These are phyloP conservation scores for Hymenoscyphus repandus DNA, from an alignment of 2,329 filamentous ascomycete species.

Conservation along the genomic window DNA sequence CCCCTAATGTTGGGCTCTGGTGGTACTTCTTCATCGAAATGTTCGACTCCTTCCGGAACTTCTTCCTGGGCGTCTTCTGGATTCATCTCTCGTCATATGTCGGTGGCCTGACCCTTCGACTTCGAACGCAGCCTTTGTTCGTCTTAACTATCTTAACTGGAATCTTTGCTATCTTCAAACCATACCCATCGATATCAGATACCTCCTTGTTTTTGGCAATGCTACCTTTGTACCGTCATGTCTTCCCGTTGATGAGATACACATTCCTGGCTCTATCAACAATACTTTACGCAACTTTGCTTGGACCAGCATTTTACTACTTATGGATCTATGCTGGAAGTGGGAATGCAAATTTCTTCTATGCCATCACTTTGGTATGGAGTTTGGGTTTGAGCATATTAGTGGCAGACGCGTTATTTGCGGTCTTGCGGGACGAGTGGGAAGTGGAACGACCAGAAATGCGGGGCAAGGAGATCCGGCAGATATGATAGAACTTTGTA, in stretches of 20 bases:
- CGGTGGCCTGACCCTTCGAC: constrained; percentile 73
- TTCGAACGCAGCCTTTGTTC: constrained; percentile 81
- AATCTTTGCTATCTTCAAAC: constrained; percentile 92
- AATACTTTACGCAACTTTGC: constrained; percentile 78
- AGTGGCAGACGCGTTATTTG: constrained; percentile 82
- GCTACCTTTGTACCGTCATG: constrained; percentile 80
- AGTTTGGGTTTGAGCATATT: constrained; percentile 83
- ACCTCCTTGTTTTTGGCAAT: constrained; percentile 79
- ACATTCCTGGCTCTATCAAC: constrained; percentile 80
- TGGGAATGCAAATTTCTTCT: constrained; percentile 98
- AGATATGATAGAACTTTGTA: constrained; percentile 24
- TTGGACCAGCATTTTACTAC: constrained; percentile 94
- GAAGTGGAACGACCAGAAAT: constrained; percentile 88
- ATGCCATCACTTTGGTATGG: constrained; percentile 98
- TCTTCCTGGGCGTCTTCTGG: constrained; percentile 98
- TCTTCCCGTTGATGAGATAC: constrained; percentile 91
- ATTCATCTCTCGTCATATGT: constrained; percentile 89
- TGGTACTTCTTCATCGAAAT: constrained; percentile 99
- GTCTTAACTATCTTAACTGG: constrained; percentile 80
- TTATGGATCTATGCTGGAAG: constrained; percentile 98
- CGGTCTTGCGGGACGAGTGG: constrained; percentile 86
- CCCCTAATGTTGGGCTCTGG: constrained; percentile 93
- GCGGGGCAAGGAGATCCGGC: constrained; percentile 71
- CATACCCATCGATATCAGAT: constrained; percentile 90
- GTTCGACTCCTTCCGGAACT: constrained; percentile 95